A percentile compares a stretch with the other conserved stretches of the same genome.
These are phyloP conservation scores for Vigna nakashimae DNA, from an alignment of 306 rosid genomes.

Conservation along the genomic window DNA sequence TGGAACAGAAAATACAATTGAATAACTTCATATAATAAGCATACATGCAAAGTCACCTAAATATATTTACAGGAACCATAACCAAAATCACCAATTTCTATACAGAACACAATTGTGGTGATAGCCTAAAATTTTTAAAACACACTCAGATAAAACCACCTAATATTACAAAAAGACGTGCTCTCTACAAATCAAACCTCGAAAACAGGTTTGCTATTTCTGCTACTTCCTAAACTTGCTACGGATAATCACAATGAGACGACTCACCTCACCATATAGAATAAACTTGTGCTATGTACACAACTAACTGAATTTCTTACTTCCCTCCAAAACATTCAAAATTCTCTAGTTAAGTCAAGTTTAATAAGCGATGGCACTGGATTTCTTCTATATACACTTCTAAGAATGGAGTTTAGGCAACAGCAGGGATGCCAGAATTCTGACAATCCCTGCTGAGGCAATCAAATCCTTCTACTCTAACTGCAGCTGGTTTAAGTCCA, in stretches of 20 bases:
- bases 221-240: conserved; percentile 42
- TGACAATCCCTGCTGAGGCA: conserved; percentile 80
- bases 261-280: conserved; percentile 29
- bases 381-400: conserved; percentile 76
- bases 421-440: conserved; percentile 74
- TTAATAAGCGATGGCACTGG: conserved; percentile 54
- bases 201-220: conserved; percentile 50
- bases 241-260: conserved; percentile 35
- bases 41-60: conserved; percentile 36
- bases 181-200: conserved; percentile 55
- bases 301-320: conserved; percentile 40
- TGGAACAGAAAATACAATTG: conserved; percentile 6
- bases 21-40: conserved; percentile 13
- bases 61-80: conserved; percentile 51
- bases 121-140: conserved; percentile 47
- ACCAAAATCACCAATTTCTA: conserved; percentile 54
- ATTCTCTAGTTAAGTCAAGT: conserved; percentile 49
- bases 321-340: conserved; percentile 41
- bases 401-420: conserved; percentile 57
- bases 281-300: conserved; percentile 42
- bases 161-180: conserved; percentile 50
- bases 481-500: conserved; percentile 75
- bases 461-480: conserved; percentile 90
- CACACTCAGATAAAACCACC: conserved; percentile 39
- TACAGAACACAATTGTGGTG: conserved; percentile 51